Evolutionary conservation across 495 filamentous ascomycete genomes (phyloP).

Genomic region (Penicillium salamii): DNA sequence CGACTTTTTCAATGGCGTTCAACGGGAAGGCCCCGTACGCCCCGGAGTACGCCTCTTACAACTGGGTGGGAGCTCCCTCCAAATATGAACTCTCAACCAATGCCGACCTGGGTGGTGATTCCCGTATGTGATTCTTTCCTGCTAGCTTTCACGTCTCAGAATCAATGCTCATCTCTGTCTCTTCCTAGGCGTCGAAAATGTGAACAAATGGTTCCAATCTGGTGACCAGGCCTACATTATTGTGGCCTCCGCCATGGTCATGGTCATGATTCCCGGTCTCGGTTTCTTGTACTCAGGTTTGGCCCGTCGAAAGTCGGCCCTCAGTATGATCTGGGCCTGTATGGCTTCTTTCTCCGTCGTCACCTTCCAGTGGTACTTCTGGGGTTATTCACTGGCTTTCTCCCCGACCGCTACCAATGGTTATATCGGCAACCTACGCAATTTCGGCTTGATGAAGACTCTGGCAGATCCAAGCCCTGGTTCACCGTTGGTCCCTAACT

Average conservation of each 20-base stretch:
- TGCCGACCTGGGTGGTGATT: conserved; percentile 69
- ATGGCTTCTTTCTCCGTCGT: conserved; percentile 63
- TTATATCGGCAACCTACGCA: conserved; percentile 63
- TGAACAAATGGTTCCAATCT: conserved; percentile 83
- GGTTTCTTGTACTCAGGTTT: conserved; percentile 69
- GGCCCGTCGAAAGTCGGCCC: conserved; percentile 60
- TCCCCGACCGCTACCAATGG: conserved; percentile 61
- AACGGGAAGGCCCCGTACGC: conserved; percentile 32
- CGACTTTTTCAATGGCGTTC: conserved; percentile 20
- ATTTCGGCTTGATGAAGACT: conserved; percentile 65
- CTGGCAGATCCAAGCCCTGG: conserved; percentile 61
- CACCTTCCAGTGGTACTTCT: conserved; percentile 75
- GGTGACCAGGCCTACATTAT: conserved; percentile 88
- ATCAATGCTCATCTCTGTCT: too few species aligned
- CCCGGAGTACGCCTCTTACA: conserved; percentile 62
- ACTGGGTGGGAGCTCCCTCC: conserved; percentile 75
- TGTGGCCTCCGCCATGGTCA: conserved; percentile 87
- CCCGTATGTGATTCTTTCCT: conserved; percentile 59
- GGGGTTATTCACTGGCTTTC: conserved; percentile 72
- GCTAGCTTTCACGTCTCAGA: background rate
- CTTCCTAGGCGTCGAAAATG: conserved; percentile 60
- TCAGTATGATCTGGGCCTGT: conserved; percentile 70
- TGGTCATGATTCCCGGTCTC: conserved; percentile 82
- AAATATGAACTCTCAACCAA: conserved; percentile 71
- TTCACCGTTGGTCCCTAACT: conserved; percentile 58